A percentile compares a stretch with the other conserved stretches of the same genome.
Conservation (phyloP, 2,329 filamentous ascomycete genomes). For the Colletotrichum tropicale region DNA sequence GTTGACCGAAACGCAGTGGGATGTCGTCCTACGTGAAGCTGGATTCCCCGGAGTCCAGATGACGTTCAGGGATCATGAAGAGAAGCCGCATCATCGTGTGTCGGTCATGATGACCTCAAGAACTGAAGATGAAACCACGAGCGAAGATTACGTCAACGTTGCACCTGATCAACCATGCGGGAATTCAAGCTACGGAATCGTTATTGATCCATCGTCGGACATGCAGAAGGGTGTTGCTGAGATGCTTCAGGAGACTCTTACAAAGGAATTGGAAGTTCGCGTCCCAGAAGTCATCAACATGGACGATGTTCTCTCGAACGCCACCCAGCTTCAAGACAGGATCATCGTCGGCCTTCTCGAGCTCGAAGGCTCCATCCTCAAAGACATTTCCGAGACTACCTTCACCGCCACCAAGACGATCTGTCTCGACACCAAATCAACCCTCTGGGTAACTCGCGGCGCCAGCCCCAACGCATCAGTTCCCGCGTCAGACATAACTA, state of each 20-base stretch:
- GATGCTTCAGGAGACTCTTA: neutral
- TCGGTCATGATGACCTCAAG: neutral
- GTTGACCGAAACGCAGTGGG: constrained; percentile 26
- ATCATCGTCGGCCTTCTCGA: neutral
- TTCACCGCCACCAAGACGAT: neutral
- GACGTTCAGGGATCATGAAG: constrained; percentile 24
- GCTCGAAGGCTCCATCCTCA: neutral
- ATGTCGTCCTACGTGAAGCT: constrained; percentile 10
- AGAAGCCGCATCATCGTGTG: neutral
- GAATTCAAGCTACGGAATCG: neutral
- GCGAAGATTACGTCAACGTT: neutral
- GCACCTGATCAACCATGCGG: neutral
- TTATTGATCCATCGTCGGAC: neutral
- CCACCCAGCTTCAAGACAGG: neutral
- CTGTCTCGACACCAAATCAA: neutral
- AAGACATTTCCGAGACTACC: neutral
- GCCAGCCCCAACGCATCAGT: neutral
- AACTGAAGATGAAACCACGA: neutral
- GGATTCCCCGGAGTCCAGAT: constrained; percentile 25
- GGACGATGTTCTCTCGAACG: neutral
- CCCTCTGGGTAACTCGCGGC: neutral
- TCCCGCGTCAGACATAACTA: neutral
- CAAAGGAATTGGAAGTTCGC: neutral
- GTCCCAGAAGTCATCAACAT: neutral
- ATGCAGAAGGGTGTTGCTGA: neutral